Conservation (phyloP, 2,329 filamentous ascomycete genomes). For the Pseudogymnoascus sp. region DNA sequence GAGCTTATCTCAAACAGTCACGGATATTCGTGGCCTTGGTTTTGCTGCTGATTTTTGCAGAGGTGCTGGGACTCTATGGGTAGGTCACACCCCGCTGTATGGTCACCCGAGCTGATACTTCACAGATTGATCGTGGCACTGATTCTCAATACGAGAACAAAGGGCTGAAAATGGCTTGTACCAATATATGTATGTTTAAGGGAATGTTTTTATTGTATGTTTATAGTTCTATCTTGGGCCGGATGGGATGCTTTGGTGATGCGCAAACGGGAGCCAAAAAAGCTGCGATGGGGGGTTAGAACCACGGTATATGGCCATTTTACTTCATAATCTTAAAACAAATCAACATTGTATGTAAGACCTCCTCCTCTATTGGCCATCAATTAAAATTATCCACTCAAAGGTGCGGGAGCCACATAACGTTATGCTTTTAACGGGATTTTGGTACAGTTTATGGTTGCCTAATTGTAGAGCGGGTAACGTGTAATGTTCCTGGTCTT, state of each 20-base stretch:
- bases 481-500: not conserved
- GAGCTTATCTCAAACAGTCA: not conserved
- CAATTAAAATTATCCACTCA: not conserved
- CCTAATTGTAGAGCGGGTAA: not conserved
- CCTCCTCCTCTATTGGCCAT: not conserved
- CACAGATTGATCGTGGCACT: not conserved
- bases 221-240: not conserved
- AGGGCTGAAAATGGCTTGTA: not conserved
- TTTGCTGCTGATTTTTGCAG: not conserved
- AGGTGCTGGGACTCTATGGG: not conserved
- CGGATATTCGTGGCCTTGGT: constrained; percentile 5
- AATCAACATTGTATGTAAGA: not conserved
- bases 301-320: not conserved
- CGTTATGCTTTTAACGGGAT: not conserved
- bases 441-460: constrained; percentile 1
- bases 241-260: not conserved
- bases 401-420: not conserved
- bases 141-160: not conserved
- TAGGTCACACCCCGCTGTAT: not conserved
- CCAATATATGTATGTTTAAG: not conserved
- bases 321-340: not conserved
- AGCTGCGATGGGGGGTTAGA: not conserved
- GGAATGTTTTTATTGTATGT: not conserved
- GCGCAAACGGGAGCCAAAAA: not conserved
- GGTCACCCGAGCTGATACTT: not conserved